Evolutionary conservation across 1,284 basidiomycete genomes (phyloP).

Genomic region (Ceratobasidium sp.): DNA sequence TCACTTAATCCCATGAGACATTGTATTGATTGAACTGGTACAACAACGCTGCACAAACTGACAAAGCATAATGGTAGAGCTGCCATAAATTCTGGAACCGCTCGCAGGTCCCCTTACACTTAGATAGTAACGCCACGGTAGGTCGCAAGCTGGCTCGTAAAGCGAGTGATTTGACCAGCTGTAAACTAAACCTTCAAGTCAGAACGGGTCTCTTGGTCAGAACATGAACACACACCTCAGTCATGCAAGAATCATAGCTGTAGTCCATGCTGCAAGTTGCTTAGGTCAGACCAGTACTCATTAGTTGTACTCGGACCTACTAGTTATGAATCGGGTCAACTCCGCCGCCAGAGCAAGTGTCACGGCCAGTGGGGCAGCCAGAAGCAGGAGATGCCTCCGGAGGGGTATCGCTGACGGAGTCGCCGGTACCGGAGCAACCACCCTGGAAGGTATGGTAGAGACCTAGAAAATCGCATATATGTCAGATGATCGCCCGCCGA

Average conservation of each 20-base stretch:
- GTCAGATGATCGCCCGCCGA: neutral
- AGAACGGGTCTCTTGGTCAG: too few relatives aligned
- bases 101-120: neutral
- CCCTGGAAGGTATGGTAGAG: constrained; percentile 70
- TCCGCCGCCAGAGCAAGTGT: constrained; percentile 46
- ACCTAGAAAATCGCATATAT: constrained; percentile 53
- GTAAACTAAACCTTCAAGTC: constrained; percentile 51
- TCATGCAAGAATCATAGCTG: constrained; percentile 47
- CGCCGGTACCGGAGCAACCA: constrained; percentile 60
- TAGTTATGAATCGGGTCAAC: constrained; percentile 47
- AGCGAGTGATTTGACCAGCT: constrained; percentile 46
- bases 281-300: neutral
- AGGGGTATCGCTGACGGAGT: constrained; percentile 62
- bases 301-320: neutral
- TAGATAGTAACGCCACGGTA: constrained; percentile 47
- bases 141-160: constrained; percentile 41
- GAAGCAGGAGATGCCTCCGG: constrained; percentile 45
- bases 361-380: constrained; percentile 46
- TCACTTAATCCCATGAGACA: too few relatives aligned
- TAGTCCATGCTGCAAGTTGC: constrained; percentile 44
- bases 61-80: too few relatives aligned
- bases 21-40: too few relatives aligned
- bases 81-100: too few relatives aligned
- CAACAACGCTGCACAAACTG: neutral
- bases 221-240: constrained; percentile 1